Percentiles rank a stretch among this genome's conserved stretches.
These are phyloP conservation scores for Beauveria rudraprayagi DNA, from an alignment of 2,329 filamentous ascomycete genomes.

Conservation along the genomic window DNA sequence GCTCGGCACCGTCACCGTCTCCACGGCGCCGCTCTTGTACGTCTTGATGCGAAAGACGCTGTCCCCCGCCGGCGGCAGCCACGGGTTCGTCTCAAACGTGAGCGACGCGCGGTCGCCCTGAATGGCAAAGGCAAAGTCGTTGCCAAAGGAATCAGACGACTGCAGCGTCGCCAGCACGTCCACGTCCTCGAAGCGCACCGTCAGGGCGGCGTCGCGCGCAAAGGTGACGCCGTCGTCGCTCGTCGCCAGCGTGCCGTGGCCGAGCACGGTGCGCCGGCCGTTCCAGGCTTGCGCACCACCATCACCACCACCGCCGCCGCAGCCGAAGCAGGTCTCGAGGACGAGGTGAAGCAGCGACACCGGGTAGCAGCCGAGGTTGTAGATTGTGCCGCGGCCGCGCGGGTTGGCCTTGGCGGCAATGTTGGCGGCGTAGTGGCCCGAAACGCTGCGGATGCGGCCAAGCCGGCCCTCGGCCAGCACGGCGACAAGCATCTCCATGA, in stretches of 20 bases:
- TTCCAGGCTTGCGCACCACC: conserved; percentile 11
- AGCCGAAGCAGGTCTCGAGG: conserved; percentile 18
- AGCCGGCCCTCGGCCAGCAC: conserved; percentile 17
- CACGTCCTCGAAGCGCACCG: conserved; percentile 17
- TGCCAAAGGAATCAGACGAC: conserved; percentile 21
- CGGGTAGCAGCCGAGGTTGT: conserved; percentile 22
- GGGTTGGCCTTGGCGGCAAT: conserved; percentile 22
- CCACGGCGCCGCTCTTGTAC: conserved; percentile 15
- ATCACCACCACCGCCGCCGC: conserved; percentile 5
- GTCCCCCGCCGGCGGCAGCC: conserved; percentile 19
- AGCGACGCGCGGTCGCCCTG: conserved; percentile 19
- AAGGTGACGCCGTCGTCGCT: conserved; percentile 14
- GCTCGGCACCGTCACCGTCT: conserved; percentile 16
- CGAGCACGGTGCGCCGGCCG: conserved; percentile 14
- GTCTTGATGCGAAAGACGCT: conserved; percentile 18
- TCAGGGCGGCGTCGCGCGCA: conserved; percentile 18
- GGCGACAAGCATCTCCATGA: conserved; percentile 18
- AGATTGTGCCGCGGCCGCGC: conserved; percentile 22
- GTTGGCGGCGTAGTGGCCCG: conserved; percentile 21
- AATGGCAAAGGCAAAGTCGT: conserved; percentile 19
- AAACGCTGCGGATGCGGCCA: conserved; percentile 17
- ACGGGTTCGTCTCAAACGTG: conserved; percentile 21
- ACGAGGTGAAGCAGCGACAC: conserved; percentile 20
- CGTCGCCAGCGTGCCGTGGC: conserved; percentile 17
- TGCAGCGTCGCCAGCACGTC: conserved; percentile 19